These are phyloP conservation scores for Yamadazyma sp. DNA, from an alignment of 805 yeast species.

Conservation along the genomic window DNA sequence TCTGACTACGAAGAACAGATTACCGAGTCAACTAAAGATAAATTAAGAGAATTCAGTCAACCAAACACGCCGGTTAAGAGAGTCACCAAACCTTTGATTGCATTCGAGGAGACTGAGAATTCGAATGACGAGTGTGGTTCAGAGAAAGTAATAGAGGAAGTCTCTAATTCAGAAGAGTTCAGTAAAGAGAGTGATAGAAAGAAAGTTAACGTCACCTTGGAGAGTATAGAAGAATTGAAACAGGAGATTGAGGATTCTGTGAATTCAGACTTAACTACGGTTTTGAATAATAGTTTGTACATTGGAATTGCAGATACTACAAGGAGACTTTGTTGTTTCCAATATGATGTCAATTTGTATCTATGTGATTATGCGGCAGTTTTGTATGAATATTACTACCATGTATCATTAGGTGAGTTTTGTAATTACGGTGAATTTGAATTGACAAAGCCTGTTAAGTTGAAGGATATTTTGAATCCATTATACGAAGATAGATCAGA, in stretches of 20 bases:
- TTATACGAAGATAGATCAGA: neutral
- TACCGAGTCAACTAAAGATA: constrained; percentile 1
- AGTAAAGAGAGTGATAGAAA: constrained; percentile 4
- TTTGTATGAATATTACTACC: constrained; percentile 72
- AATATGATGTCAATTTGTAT: constrained; percentile 72
- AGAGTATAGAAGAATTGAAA: constrained; percentile 58
- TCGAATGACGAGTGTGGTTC: too few relatives aligned
- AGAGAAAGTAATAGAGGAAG: too few relatives aligned
- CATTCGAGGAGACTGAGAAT: too few relatives aligned
- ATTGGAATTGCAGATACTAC: constrained; percentile 80
- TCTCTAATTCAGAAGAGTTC: neutral
- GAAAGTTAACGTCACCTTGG: constrained; percentile 43
- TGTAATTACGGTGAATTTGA: constrained; percentile 66
- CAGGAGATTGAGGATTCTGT: constrained; percentile 44
- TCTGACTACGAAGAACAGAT: constrained; percentile 1
- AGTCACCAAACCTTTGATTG: constrained; percentile 1
- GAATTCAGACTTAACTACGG: constrained; percentile 56
- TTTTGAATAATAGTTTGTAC: constrained; percentile 66
- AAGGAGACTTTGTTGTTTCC: constrained; percentile 76
- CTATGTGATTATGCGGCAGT: constrained; percentile 78
- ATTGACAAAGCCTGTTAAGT: constrained; percentile 19
- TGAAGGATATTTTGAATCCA: constrained; percentile 31
- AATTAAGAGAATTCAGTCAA: constrained; percentile 4
- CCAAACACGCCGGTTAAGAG: neutral
- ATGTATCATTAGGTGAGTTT: constrained; percentile 72